Percentiles rank a stretch among this genome's conserved stretches.
Evolutionary conservation across 495 filamentous ascomycete species (phyloP).

Genomic region (Rusavskia elegans): DNA sequence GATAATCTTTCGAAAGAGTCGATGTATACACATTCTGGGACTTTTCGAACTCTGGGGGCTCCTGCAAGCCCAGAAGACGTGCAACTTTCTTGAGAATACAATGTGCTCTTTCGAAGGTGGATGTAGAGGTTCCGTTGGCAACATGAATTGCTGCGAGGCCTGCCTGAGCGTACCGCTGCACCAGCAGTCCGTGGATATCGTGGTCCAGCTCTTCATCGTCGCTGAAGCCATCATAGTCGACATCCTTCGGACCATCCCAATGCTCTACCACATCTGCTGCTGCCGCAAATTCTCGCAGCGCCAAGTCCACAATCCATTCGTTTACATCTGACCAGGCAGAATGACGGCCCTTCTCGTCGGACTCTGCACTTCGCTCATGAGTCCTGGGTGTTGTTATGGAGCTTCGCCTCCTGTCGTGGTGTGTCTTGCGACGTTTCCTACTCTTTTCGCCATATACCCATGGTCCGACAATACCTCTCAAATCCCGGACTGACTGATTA

Average conservation of each 20-base stretch:
- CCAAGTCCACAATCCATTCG: constrained; percentile 60
- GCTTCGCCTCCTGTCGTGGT: constrained; percentile 5
- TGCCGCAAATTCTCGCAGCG: constrained; percentile 27
- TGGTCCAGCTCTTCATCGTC: constrained; percentile 31
- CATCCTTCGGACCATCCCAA: constrained; percentile 70
- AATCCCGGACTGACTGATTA: constrained; percentile 45
- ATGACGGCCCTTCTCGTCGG: constrained; percentile 7
- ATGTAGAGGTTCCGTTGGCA: constrained; percentile 38
- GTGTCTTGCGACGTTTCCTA: constrained; percentile 41
- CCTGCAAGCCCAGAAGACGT: constrained; percentile 42
- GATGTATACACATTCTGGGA: not conserved
- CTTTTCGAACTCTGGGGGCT: constrained; percentile 21
- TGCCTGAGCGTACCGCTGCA: constrained; percentile 51
- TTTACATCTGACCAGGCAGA: constrained; percentile 66
- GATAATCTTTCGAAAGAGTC: constrained; percentile 9
- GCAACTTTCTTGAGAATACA: constrained; percentile 44
- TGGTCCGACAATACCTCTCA: constrained; percentile 61
- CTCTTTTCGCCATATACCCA: constrained; percentile 63
- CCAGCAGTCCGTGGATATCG: constrained; percentile 35
- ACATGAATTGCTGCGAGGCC: constrained; percentile 60
- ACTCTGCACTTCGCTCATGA: constrained; percentile 1
- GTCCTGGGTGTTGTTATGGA: constrained; percentile 1
- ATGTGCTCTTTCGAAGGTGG: constrained; percentile 45
- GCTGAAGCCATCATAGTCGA: constrained; percentile 60
- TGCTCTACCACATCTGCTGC: constrained; percentile 47